Base-by-base conservation (phyloP, 352 stramenopile species). In the Phytophthora sp. region DNA sequence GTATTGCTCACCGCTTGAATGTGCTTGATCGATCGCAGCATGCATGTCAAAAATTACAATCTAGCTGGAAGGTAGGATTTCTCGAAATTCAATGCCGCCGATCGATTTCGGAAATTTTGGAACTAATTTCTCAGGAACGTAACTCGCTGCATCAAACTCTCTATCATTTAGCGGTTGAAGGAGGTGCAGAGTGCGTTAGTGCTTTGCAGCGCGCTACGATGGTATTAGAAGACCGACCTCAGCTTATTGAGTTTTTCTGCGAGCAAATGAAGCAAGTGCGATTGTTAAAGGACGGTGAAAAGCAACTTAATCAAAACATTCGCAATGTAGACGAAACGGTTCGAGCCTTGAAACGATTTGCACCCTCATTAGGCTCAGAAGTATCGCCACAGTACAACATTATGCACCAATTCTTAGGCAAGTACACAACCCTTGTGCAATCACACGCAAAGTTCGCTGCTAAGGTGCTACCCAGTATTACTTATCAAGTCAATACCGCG, bases 61-160 rank as follows among this genome's bases (percentile, higher is more conserved):
- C 76, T 3, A 91, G 75, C 37, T 91, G 79, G 79, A 89, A 79
- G 45, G 77, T 91, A 7, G 79, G 79, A 7, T 92, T 92, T 61
- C 60, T 92, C 1, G 84, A 92, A 54, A 80, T 92, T 49, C 81
- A 91, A 30, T 92, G 84, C 28, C 79, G 79, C 0, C 65, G 68
- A 3, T 81, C 83, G 1, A 76, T 92, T 18, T 74, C 66, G 5
- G 81, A 91, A 24, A 77, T 91, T 35, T 49, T 84, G n/a, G 79
- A 92, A 4, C 45, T 82, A 3, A 87, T 91, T 63, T 60, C 52
- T 27, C 41, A 76, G 26, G 77, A 92, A 57, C 73, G 84, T 8
- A 67, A 75, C 15, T 48, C 42, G 5, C 34, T 89, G 8, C 74
- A 86, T 34, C 44, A 77, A 41, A 68, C 58, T 0, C 49, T 92